These are phyloP conservation scores for Paraphaeosphaeria sporulosa DNA, from an alignment of 2,329 filamentous ascomycete species.

Conservation along the genomic window DNA sequence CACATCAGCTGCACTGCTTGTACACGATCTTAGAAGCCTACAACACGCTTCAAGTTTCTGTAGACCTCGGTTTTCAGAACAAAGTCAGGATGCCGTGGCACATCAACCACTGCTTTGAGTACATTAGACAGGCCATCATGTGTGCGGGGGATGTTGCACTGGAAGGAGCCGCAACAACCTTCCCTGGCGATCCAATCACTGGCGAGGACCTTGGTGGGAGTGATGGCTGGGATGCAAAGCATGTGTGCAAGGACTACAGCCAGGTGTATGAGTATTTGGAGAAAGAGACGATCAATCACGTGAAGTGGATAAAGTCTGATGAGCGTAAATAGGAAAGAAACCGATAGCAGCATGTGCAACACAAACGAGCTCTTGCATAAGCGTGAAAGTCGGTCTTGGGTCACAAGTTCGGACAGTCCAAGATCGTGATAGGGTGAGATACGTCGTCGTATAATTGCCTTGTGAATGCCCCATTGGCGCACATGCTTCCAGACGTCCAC, in stretches of 20 bases:
- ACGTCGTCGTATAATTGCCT: no score
- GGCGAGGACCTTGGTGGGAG: conserved; percentile 42
- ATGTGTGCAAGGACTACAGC: conserved; percentile 44
- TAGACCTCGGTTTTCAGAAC: conserved; percentile 15
- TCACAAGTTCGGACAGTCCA: no score
- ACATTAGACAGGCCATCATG: conserved; percentile 44
- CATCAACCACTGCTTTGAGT: conserved; percentile 46
- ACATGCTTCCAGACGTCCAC: no score
- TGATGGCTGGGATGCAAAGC: conserved; percentile 45
- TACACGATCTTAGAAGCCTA: conserved; percentile 44
- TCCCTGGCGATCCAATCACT: conserved; percentile 27
- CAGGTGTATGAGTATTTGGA: conserved; percentile 42
- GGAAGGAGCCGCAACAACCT: conserved; percentile 43
- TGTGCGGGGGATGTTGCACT: conserved; percentile 44
- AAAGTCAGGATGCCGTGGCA: conserved; percentile 44
- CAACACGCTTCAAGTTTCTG: conserved; percentile 33
- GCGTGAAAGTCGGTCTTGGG: no score
- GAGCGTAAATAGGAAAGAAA: conserved; percentile 19
- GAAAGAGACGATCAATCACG: conserved; percentile 34
- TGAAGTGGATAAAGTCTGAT: conserved; percentile 40
- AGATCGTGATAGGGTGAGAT: no score
- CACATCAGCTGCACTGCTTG: conserved; percentile 45
- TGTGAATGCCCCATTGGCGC: no score
- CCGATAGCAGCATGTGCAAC: no score
- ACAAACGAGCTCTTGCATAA: no score